Evolutionary conservation across 2,329 filamentous ascomycete genomes (phyloP), one percentile per base, ranked within the genome.

Genomic region (Emergomyces orientalis): DNA sequence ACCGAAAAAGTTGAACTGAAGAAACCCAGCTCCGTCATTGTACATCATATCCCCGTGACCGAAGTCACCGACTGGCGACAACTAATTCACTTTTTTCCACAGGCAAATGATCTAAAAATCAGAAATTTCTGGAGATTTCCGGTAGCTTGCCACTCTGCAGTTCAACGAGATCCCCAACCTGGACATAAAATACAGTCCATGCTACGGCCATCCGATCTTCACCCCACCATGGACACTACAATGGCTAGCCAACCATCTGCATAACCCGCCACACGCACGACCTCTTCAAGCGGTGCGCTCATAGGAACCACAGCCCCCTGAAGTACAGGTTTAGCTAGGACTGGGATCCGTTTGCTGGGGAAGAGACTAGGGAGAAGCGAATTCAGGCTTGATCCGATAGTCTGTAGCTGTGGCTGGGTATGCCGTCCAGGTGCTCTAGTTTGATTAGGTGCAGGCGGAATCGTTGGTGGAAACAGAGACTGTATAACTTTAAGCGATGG

Each of bases 231-330:
- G 25, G 87, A 82, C 5, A 97, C 84, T 60, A 91, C 89, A 51
- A 97, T 76, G 74, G 91, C 90, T 32, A 96, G 75, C 88, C 92
- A 99, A 0, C 94, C 94, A 76, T 99, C 94, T 0, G 91, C 86
- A 79, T 97, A 97, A 1, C 90, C 86, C 3, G 89, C 88, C 70
- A 88, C 88, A 63, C 86, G 83, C 77, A 94, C 89, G 63, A 99
- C 74, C 56, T 97, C 93, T 71, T 91, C 89, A 22, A 99, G 75
- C 30, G 87, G 87, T 1, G 91, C 89, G 64, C 80, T 77, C 78
- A 97, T 88, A 0, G 94, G 93, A 63, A 96, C 84, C 0, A 86
- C 82, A 1, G 87, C 90, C 0, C 94, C 94, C 77, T 99, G 94
- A 69, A 97, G 76, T 7, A 97, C 82, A 1, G 89, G 89, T 63